phyloP scores from a whole-genome alignment of 805 yeast species.

The Starmerella scarabaei region DNA sequence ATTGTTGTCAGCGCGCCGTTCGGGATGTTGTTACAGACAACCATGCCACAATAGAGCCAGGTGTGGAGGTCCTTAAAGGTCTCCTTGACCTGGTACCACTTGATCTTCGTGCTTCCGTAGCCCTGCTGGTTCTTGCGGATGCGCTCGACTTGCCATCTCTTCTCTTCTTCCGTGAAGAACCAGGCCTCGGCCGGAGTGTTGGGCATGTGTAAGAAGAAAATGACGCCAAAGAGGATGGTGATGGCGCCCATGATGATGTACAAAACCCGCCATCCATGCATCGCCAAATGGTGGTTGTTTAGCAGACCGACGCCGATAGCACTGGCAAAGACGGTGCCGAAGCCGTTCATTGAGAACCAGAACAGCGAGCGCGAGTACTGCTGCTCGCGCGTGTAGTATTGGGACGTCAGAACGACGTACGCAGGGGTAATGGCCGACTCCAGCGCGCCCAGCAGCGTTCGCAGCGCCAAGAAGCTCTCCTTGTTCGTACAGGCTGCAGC shows the following conservation, averaged over 20 bases:
- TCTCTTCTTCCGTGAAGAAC: conserved; percentile 34
- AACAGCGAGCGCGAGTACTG: conserved; percentile 35
- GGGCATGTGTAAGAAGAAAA: conserved; percentile 41
- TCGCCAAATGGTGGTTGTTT: conserved; percentile 5
- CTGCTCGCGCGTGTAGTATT: conserved; percentile 39
- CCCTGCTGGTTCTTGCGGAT: conserved; percentile 46
- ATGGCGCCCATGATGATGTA: conserved; percentile 48
- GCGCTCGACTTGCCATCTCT: conserved; percentile 37
- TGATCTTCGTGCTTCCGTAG: conserved; percentile 43
- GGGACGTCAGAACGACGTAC: conserved; percentile 42
- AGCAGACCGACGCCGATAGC: conserved; percentile 21
- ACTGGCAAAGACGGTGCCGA: conserved; percentile 30
- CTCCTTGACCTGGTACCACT: conserved; percentile 41
- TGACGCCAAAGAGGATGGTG: conserved; percentile 40
- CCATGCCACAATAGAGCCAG: conserved; percentile 35
- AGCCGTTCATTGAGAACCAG: conserved; percentile 35
- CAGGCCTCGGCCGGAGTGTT: conserved; percentile 36
- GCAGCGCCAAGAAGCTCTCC: conserved; percentile 34
- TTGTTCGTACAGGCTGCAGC: conserved; percentile 35
- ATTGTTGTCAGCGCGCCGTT: conserved; percentile 45
- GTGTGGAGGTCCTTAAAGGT: conserved; percentile 38
- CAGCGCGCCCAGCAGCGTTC: conserved; percentile 38
- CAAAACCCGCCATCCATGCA: conserved; percentile 47
- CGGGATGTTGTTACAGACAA: conserved; percentile 34
- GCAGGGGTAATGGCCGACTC: conserved; percentile 47